A percentile compares a stretch with the other conserved stretches of the same genome.
These are phyloP conservation scores for Rossbeevera mucosa DNA, from an alignment of 768 basidiomycete genomes.

Conservation along the genomic window DNA sequence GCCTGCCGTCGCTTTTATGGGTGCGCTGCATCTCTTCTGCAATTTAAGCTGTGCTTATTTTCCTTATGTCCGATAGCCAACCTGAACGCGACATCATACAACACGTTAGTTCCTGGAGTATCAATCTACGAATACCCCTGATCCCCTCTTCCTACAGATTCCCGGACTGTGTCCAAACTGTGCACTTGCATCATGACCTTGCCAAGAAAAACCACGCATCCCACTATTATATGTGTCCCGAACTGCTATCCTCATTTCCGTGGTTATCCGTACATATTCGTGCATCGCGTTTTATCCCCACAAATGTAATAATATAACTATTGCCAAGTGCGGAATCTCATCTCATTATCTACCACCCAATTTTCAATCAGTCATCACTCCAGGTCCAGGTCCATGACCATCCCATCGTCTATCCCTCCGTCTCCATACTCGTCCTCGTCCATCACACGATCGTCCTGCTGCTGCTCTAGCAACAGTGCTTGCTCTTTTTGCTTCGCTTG, in stretches of 20 bases:
- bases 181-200: constrained; percentile 14
- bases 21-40: constrained; percentile 25
- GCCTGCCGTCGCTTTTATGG: constrained; percentile 55
- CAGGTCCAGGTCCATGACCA: constrained; percentile 55
- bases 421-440: constrained; percentile 61
- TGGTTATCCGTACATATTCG: constrained; percentile 13
- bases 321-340: background rate
- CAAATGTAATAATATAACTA: constrained; percentile 15
- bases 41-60: background rate
- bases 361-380: constrained; percentile 1
- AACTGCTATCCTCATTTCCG: background rate
- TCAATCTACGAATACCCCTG: constrained; percentile 12
- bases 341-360: background rate
- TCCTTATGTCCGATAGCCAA: constrained; percentile 33
- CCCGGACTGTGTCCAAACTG: constrained; percentile 40
- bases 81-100: constrained; percentile 47
- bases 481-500: constrained; percentile 77
- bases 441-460: constrained; percentile 20
- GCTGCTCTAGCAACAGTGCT: constrained; percentile 42
- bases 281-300: constrained; percentile 1
- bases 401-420: constrained; percentile 61
- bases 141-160: constrained; percentile 26
- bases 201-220: background rate
- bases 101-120: constrained; percentile 35
- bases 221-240: background rate